These are phyloP conservation scores for Phyllosticta citrichinensis DNA, from an alignment of 2,329 filamentous ascomycete genomes.

Conservation along the genomic window DNA sequence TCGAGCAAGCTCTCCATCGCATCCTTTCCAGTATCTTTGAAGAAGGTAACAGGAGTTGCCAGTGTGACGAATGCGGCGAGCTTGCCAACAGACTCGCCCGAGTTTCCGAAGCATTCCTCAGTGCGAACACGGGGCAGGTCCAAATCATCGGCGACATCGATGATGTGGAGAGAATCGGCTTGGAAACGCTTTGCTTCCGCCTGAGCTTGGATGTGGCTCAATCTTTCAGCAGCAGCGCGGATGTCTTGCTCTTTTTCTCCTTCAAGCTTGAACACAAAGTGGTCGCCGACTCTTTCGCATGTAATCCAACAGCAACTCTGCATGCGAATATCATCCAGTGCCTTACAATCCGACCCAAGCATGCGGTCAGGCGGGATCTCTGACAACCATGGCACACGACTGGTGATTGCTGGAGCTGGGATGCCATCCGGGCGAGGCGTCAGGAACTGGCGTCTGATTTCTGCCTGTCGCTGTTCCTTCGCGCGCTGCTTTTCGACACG, in stretches of 20 bases:
- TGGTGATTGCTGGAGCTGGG: too few species aligned
- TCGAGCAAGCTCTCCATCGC: neutral
- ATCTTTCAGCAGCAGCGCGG: conserved; percentile 16
- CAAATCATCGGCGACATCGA: conserved; percentile 7
- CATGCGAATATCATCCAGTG: conserved; percentile 19
- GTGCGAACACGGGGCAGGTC: neutral
- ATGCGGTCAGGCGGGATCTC: too few species aligned
- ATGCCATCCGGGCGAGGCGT: too few species aligned
- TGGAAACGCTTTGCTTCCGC: conserved; percentile 13
- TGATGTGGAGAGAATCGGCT: conserved; percentile 14
- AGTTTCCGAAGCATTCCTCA: neutral
- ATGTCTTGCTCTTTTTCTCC: conserved; percentile 13
- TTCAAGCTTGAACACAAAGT: conserved; percentile 17
- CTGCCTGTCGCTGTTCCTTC: too few species aligned
- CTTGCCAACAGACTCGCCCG: neutral
- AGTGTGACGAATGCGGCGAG: neutral
- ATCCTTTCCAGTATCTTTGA: neutral
- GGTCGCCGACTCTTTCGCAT: conserved; percentile 2
- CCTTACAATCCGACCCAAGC: conserved; percentile 3
- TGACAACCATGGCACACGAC: too few species aligned
- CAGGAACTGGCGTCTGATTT: too few species aligned
- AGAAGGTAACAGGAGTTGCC: neutral
- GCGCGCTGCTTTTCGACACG: too few species aligned
- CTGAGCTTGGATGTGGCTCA: conserved; percentile 17
- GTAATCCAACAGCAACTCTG: conserved; percentile 21